Percentiles rank a stretch among this genome's conserved stretches.
Conservation (phyloP, 1,139 yeast species). For the Waltiozyma sp. region DNA sequence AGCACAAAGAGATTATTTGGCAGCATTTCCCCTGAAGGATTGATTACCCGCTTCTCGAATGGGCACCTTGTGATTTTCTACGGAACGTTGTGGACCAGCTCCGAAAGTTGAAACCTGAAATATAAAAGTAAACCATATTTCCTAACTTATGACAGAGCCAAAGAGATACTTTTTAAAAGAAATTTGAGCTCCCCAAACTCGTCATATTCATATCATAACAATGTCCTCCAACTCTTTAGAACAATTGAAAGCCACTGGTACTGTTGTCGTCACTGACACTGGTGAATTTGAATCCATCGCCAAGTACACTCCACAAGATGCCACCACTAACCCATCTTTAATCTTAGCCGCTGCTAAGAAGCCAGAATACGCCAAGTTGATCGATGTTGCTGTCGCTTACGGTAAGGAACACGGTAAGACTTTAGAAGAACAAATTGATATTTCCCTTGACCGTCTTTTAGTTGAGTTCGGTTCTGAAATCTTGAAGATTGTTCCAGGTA, state of each 20-base stretch:
- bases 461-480: constrained; percentile 96
- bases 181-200: neutral
- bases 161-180: neutral
- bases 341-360: constrained; percentile 93
- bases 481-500: constrained; percentile 92
- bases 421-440: constrained; percentile 53
- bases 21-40: neutral
- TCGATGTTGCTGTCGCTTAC: constrained; percentile 83
- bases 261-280: constrained; percentile 94
- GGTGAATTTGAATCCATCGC: constrained; percentile 98
- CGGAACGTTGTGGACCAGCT: neutral
- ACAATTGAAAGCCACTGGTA: constrained; percentile 90
- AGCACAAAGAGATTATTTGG: neutral
- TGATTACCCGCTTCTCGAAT: neutral
- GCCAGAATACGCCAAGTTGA: constrained; percentile 78
- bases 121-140: neutral
- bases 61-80: neutral
- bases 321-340: constrained; percentile 97
- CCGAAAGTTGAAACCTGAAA: neutral
- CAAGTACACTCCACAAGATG: constrained; percentile 97
- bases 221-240: constrained; percentile 69
- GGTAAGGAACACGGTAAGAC: constrained; percentile 43
- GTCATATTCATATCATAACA: constrained; percentile 4
- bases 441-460: constrained; percentile 84
- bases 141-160: no score